Evolutionary conservation across 2,329 filamentous ascomycete species (phyloP).

Genomic region (Keithomyces neogunnii): DNA sequence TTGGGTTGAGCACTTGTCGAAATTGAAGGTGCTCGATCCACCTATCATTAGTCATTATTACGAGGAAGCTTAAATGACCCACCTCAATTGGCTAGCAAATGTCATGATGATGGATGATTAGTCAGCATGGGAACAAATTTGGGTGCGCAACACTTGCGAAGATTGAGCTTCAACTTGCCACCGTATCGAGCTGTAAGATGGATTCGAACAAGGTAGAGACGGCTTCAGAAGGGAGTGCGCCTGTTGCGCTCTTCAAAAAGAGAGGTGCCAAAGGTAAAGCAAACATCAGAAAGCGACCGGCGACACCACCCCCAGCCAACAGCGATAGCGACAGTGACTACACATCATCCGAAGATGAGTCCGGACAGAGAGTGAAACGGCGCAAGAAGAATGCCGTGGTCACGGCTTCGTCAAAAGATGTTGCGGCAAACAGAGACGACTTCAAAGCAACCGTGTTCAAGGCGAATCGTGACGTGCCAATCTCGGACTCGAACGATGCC

Average conservation of each 20-base stretch:
- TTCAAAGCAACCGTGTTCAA: constrained; percentile 45
- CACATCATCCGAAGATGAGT: constrained; percentile 68
- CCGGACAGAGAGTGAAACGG: constrained; percentile 70
- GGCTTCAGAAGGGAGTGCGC: constrained; percentile 18
- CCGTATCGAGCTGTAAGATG: constrained; percentile 3
- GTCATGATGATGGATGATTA: too few relatives aligned
- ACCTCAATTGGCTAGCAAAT: background rate
- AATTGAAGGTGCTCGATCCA: constrained; percentile 2
- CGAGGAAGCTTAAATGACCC: background rate
- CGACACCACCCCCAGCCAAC: constrained; percentile 64
- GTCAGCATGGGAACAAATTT: background rate
- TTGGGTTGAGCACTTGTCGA: background rate
- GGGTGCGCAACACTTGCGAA: background rate
- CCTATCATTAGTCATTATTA: constrained; percentile 4
- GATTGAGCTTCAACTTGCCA: background rate
- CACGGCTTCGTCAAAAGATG: constrained; percentile 52
- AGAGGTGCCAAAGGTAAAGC: constrained; percentile 67
- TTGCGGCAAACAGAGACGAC: constrained; percentile 24
- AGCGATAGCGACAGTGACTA: constrained; percentile 52
- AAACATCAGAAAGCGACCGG: constrained; percentile 71
- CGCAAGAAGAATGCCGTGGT: constrained; percentile 60
- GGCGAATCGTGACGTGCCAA: constrained; percentile 52
- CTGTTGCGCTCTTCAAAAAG: constrained; percentile 76
- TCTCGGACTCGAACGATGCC: constrained; percentile 70
- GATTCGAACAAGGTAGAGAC: background rate